phyloP scores from a whole-genome alignment of 371 early-diverging fungal species.

The Zychaea mexicana region DNA sequence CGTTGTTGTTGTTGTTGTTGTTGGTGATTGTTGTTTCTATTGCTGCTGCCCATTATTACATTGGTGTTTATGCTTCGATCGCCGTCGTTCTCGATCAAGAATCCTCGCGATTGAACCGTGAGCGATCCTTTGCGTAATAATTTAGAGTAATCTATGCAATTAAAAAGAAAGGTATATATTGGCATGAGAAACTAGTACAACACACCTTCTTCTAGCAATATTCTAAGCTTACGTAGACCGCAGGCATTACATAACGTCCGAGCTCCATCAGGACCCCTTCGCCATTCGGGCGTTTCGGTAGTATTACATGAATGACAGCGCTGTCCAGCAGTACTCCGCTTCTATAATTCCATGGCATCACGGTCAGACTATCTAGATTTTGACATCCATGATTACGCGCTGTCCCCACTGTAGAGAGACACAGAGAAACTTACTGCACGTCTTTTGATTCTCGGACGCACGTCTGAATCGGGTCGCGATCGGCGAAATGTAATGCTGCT shows the following conservation, averaged over 20 bases:
- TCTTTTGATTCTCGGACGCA: constrained; percentile 29
- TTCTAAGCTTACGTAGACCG: constrained; percentile 52
- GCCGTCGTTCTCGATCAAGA: constrained; percentile 1
- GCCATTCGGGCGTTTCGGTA: constrained; percentile 71
- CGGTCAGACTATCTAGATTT: no score
- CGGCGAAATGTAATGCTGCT: constrained; percentile 28
- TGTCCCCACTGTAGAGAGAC: no score
- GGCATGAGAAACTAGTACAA: background rate
- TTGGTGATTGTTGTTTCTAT: background rate
- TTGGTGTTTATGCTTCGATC: background rate
- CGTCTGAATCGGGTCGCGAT: constrained; percentile 25
- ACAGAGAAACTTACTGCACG: constrained; percentile 21
- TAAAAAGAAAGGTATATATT: background rate
- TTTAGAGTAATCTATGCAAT: constrained; percentile 18
- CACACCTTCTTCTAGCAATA: background rate
- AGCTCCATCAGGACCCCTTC: constrained; percentile 74
- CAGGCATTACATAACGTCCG: constrained; percentile 72
- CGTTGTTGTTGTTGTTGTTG: background rate
- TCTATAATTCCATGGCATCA: constrained; percentile 9
- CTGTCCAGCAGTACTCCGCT: constrained; percentile 13
- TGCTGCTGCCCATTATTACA: background rate
- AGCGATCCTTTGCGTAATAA: constrained; percentile 14
- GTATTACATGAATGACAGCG: constrained; percentile 63
- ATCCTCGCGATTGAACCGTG: constrained; percentile 5
- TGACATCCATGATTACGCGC: no score